Evolutionary conservation across 371 early-diverging fungal genomes (phyloP).

Genomic region (Dinochytrium kinnereticum): DNA sequence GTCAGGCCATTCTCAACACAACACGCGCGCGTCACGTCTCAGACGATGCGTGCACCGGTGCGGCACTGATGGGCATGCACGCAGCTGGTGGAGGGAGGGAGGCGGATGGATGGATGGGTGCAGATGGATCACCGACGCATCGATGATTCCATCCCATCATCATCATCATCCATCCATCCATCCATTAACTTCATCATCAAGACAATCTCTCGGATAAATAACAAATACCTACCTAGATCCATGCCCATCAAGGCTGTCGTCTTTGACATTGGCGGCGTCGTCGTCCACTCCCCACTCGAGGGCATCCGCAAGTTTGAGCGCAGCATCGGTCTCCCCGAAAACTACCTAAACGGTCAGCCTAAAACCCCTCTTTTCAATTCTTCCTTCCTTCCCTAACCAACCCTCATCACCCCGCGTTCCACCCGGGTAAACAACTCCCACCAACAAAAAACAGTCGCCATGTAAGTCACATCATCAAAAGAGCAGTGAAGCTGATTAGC

Average conservation of each 20-base stretch:
- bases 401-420: neutral
- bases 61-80: too few relatives aligned
- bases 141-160: too few relatives aligned
- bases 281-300: slow-evolving; percentile 80
- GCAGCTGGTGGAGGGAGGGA: too few relatives aligned
- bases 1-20: too few relatives aligned
- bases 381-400: neutral
- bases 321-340: slow-evolving; percentile 68
- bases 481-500: too few relatives aligned
- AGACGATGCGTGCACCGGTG: too few relatives aligned
- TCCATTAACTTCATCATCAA: too few relatives aligned
- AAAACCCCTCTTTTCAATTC: slow-evolving; percentile 48
- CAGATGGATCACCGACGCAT: too few relatives aligned
- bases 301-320: slow-evolving; percentile 75
- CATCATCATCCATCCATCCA: too few relatives aligned
- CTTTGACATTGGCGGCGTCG: slow-evolving; percentile 85
- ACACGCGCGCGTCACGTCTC: too few relatives aligned
- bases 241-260: slow-evolving; percentile 63
- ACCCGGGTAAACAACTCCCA: neutral
- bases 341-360: slow-evolving; percentile 74
- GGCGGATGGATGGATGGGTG: slow-evolving; percentile 3
- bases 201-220: too few relatives aligned
- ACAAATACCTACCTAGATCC: too few relatives aligned
- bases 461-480: slow-evolving; percentile 6
- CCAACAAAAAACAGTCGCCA: slow-evolving; percentile 13